Percentiles rank a stretch among this genome's conserved stretches.
These are phyloP conservation scores for Starmerella apis DNA, from an alignment of 805 yeast species.

Conservation along the genomic window DNA sequence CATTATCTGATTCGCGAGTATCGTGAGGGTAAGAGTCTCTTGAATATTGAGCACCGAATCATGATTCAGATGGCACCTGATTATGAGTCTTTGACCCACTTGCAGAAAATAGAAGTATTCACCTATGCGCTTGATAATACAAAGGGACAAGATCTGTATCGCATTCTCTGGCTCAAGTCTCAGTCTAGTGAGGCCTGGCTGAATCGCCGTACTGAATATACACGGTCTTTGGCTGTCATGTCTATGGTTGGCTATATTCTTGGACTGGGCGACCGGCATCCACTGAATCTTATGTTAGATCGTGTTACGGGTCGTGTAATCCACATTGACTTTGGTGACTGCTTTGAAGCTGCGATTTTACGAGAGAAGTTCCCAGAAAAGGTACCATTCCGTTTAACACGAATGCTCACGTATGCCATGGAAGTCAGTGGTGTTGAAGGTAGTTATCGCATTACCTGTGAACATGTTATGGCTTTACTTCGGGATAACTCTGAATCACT, in stretches of 20 bases:
- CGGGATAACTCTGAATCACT: slow-evolving; percentile 90
- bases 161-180: slow-evolving; percentile 92
- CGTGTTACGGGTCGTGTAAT: slow-evolving; percentile 89
- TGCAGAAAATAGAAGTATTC: slow-evolving; percentile 93
- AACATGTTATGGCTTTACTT: slow-evolving; percentile 89
- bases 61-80: slow-evolving; percentile 98
- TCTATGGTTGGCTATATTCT: slow-evolving; percentile 96
- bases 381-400: slow-evolving; percentile 90
- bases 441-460: slow-evolving; percentile 89
- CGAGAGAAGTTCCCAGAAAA: slow-evolving; percentile 97
- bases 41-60: slow-evolving; percentile 88
- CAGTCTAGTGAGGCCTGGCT: slow-evolving; percentile 96
- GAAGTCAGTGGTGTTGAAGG: slow-evolving; percentile 99
- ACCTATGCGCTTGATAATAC: slow-evolving; percentile 92
- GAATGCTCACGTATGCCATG: slow-evolving; percentile 97
- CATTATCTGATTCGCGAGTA: slow-evolving; percentile 86
- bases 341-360: slow-evolving; percentile 94
- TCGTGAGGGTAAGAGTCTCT: slow-evolving; percentile 77
- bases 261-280: slow-evolving; percentile 96
- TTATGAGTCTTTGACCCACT: slow-evolving; percentile 74
- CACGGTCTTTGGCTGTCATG: slow-evolving; percentile 94
- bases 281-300: slow-evolving; percentile 91
- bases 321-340: slow-evolving; percentile 97
- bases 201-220: slow-evolving; percentile 91
- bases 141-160: slow-evolving; percentile 88